Base-by-base conservation (phyloP, 2,329 filamentous ascomycete species). In the Colletotrichum horii region DNA sequence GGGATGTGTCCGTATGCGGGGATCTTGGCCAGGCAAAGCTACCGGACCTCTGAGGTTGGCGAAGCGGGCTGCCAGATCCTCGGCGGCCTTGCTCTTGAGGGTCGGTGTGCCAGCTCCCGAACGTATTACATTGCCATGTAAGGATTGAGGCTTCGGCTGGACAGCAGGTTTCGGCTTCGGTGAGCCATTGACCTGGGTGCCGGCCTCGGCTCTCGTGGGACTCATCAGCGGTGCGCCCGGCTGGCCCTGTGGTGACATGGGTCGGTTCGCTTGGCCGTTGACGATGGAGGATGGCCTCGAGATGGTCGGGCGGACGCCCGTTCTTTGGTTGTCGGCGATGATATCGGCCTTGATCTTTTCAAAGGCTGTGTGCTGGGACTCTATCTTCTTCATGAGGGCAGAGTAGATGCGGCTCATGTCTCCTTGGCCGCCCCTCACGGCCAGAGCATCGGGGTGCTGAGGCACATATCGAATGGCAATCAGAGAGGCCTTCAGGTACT, bases 401-500 rank as follows among this genome's bases (percentile, higher is more conserved):
- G 83, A 83, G 79, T 93, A 91, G 19, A 87, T 81, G 65, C 87
- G 85, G 64, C 84, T 83, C 26, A 90, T 79, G 12, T 90, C 87
- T 52, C 86, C 84, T 30, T 87, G 85, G 65, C 92, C 91, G 48
- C 84, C 85, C 79, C 91, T 90, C 74, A 96, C 86, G 67, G 90
- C 88, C 32, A 91, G 90, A 83, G 92, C 97, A 77, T 96, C 94
- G 72, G 90, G 91, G 82, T 98, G 95, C 43, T 89, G 89, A 3
- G 95, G 94, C 30, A 98, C 93, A 56, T 93, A 87, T 71, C 96
- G 93, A 66, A 96, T 89, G 16, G 94, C 91, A 71, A 98, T 94
- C 73, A 96, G 93, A 75, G 91, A 96, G 14, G 96, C 95, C 77
- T 93, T 91, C 74, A 98, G 90, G 81, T 96, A 98, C 76, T 98